A percentile compares a stretch with the other conserved stretches of the same genome.
Conservation (phyloP, 495 filamentous ascomycete genomes). For the Recurvomyces mirabilis region DNA sequence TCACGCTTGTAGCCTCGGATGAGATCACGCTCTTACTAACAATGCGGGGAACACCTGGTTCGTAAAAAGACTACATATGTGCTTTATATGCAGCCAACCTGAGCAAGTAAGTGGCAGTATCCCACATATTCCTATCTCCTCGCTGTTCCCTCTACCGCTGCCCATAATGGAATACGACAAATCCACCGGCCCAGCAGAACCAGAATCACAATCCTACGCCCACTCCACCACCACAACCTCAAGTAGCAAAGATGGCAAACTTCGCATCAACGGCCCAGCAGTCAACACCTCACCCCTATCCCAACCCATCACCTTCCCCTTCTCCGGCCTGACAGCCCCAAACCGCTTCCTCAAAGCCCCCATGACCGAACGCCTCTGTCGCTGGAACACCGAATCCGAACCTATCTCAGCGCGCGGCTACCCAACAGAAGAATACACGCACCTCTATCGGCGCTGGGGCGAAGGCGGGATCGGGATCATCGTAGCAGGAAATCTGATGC, state of each 20-base stretch:
- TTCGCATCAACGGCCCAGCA: slow-evolving; percentile 11
- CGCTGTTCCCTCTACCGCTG: not conserved
- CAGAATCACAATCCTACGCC: slow-evolving; percentile 12
- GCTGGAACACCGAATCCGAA: slow-evolving; percentile 18
- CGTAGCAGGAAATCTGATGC: slow-evolving; percentile 22
- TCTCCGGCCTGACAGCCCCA: slow-evolving; percentile 21
- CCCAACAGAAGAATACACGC: slow-evolving; percentile 20
- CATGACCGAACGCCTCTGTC: slow-evolving; percentile 21
- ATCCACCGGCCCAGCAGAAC: not conserved
- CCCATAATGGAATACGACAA: slow-evolving; percentile 21
- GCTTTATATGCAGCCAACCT: no score
- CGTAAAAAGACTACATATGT: no score
- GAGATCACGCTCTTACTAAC: no score
- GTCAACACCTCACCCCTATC: slow-evolving; percentile 11
- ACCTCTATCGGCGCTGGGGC: slow-evolving; percentile 21
- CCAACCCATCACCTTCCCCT: slow-evolving; percentile 18
- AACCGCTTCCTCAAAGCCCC: slow-evolving; percentile 22
- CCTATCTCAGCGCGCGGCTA: slow-evolving; percentile 16
- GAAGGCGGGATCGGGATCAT: slow-evolving; percentile 23
- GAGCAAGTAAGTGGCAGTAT: no score
- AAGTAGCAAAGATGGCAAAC: slow-evolving; percentile 10
- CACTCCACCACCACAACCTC: slow-evolving; percentile 3
- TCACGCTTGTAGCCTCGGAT: no score
- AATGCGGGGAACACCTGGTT: no score
- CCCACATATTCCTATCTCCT: no score